A percentile compares a stretch with the other conserved stretches of the same genome.
Evolutionary conservation across 1,284 basidiomycete genomes (phyloP).

Genomic region (Rugosomyces carneus): DNA sequence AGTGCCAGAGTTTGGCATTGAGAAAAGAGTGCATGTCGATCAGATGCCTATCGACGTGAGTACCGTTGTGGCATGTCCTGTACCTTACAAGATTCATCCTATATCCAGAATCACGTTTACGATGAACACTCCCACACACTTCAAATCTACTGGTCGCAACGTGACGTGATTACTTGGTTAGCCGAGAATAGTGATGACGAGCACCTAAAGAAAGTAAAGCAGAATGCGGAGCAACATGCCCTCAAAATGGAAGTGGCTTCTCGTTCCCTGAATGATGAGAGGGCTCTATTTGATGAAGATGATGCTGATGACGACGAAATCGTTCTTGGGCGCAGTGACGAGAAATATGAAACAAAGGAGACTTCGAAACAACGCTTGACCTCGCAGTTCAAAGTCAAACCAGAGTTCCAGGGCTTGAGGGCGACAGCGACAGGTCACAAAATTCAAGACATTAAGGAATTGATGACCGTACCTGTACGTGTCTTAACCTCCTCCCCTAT

Average conservation of each 20-base stretch:
- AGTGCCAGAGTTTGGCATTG: constrained; percentile 91
- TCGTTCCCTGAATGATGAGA: constrained; percentile 77
- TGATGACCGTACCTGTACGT: constrained; percentile 86
- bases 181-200: constrained; percentile 93
- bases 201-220: constrained; percentile 87
- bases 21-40: constrained; percentile 97
- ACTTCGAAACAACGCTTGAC: constrained; percentile 71
- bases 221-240: constrained; percentile 79
- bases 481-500: constrained; percentile 3
- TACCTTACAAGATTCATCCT: constrained; percentile 10
- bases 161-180: constrained; percentile 91
- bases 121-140: constrained; percentile 89
- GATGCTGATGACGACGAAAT: constrained; percentile 75
- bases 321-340: constrained; percentile 60
- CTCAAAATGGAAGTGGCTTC: constrained; percentile 83
- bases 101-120: constrained; percentile 78
- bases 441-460: constrained; percentile 88
- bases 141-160: constrained; percentile 87
- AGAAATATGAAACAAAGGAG: constrained; percentile 38
- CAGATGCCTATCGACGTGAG: constrained; percentile 95
- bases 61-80: constrained; percentile 5
- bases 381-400: constrained; percentile 66
- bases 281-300: constrained; percentile 84
- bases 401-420: constrained; percentile 78
- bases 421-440: constrained; percentile 71